These are phyloP conservation scores for Uromyces viciae-fabae DNA, from an alignment of 1,284 basidiomycete genomes.

Conservation along the genomic window DNA sequence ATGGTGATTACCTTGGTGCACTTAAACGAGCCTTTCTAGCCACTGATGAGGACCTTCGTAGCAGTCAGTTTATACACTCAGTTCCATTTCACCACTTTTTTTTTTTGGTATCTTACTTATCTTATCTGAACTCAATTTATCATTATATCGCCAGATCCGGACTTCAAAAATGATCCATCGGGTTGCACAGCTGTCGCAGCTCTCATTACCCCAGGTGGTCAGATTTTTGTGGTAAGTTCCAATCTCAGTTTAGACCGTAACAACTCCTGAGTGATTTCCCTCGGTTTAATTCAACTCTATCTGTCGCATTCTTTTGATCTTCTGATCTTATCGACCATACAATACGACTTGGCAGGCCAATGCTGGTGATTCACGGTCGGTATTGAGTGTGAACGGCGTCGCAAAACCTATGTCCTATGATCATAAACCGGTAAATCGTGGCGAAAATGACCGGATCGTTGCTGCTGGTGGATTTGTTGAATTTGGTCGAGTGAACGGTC, in stretches of 20 bases:
- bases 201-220: constrained; percentile 69
- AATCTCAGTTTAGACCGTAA: not conserved
- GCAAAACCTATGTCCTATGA: constrained; percentile 86
- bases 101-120: not conserved
- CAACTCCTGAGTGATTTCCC: not conserved
- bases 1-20: constrained; percentile 69
- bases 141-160: constrained; percentile 64
- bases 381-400: constrained; percentile 79
- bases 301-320: no score
- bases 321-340: constrained; percentile 10
- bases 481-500: constrained; percentile 93
- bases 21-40: constrained; percentile 85
- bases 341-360: constrained; percentile 68
- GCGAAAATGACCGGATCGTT: constrained; percentile 79
- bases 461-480: constrained; percentile 96
- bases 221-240: constrained; percentile 60
- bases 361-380: constrained; percentile 90
- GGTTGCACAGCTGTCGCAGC: constrained; percentile 94
- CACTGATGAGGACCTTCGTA: constrained; percentile 88
- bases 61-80: constrained; percentile 60
- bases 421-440: constrained; percentile 87
- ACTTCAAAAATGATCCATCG: constrained; percentile 83
- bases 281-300: not conserved
- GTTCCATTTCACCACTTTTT: not conserved
- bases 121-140: not conserved